These are phyloP conservation scores for Zygosaccharomyces sapae DNA, from an alignment of 1,139 yeast species.

Conservation along the genomic window DNA sequence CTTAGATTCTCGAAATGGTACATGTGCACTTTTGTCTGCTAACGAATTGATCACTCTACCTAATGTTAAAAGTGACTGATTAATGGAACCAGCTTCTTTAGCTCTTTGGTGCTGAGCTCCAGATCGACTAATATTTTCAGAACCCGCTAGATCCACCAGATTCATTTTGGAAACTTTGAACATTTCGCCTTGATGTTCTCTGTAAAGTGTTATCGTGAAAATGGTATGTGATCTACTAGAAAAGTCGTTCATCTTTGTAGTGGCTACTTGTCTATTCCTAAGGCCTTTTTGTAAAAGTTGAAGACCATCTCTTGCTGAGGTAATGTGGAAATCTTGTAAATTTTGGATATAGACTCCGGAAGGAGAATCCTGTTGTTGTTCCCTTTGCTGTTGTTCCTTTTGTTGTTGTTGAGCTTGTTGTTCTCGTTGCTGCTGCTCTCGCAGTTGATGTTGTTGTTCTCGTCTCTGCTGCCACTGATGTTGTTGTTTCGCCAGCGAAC, in stretches of 20 bases:
- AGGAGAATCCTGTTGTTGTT: constrained; percentile 20
- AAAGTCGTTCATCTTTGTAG: constrained; percentile 63
- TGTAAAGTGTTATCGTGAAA: constrained; percentile 57
- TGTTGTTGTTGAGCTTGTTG: constrained; percentile 11
- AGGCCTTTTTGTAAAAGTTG: constrained; percentile 52
- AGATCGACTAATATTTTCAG: constrained; percentile 61
- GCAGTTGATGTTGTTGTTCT: constrained; percentile 17
- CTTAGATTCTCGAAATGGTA: constrained; percentile 65
- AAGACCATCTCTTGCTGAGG: constrained; percentile 52
- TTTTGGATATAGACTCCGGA: constrained; percentile 49
- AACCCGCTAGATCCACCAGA: constrained; percentile 75
- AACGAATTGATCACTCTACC: constrained; percentile 64
- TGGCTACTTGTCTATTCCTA: constrained; percentile 56
- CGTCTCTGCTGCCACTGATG: constrained; percentile 8
- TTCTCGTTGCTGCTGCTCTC: constrained; percentile 9
- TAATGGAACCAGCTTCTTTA: constrained; percentile 65
- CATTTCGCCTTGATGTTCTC: constrained; percentile 41
- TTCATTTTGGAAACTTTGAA: constrained; percentile 62
- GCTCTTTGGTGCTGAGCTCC: constrained; percentile 58
- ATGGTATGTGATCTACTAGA: constrained; percentile 74
- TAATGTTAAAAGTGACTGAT: constrained; percentile 58
- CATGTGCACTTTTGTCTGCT: constrained; percentile 44
- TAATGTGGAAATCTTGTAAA: constrained; percentile 52
- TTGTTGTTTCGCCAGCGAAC: constrained; percentile 10
- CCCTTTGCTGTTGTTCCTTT: constrained; percentile 8